Conservation (phyloP, 2,329 filamentous ascomycete genomes). For the Canariomyces notabilis region DNA sequence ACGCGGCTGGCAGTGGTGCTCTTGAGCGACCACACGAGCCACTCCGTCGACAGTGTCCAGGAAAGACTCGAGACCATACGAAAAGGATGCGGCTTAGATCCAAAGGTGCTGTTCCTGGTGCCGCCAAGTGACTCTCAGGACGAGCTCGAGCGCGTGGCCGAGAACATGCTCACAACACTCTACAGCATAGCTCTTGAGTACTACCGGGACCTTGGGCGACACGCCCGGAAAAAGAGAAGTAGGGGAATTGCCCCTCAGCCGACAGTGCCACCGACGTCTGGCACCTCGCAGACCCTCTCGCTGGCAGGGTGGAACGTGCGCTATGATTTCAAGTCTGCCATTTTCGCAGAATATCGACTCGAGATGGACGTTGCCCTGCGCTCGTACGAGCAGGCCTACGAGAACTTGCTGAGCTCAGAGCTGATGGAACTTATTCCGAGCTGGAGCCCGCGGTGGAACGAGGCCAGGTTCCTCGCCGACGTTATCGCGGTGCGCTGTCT, state of each 20-base stretch:
- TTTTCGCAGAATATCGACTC: slow-evolving; percentile 88
- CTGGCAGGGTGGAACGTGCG: slow-evolving; percentile 85
- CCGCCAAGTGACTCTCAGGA: slow-evolving; percentile 65
- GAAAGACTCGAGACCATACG: slow-evolving; percentile 76
- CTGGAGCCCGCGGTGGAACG: slow-evolving; percentile 87
- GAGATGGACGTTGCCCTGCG: slow-evolving; percentile 84
- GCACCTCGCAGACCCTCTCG: slow-evolving; percentile 81
- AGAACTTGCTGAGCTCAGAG: slow-evolving; percentile 74
- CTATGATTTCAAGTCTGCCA: slow-evolving; percentile 88
- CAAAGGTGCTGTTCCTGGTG: slow-evolving; percentile 80
- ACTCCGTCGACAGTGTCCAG: slow-evolving; percentile 47
- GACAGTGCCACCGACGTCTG: slow-evolving; percentile 74
- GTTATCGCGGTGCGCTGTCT: slow-evolving; percentile 73
- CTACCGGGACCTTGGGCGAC: slow-evolving; percentile 90
- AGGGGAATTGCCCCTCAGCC: slow-evolving; percentile 73
- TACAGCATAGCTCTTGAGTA: slow-evolving; percentile 79
- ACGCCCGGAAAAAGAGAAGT: slow-evolving; percentile 80
- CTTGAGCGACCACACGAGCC: slow-evolving; percentile 60
- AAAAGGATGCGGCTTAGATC: slow-evolving; percentile 71
- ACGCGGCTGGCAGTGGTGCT: slow-evolving; percentile 72
- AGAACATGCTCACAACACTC: slow-evolving; percentile 65
- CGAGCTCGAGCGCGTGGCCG: slow-evolving; percentile 69
- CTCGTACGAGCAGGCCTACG: slow-evolving; percentile 83
- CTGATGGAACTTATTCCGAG: slow-evolving; percentile 83
- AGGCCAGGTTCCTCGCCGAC: slow-evolving; percentile 85